These are phyloP conservation scores for Chlorella sp. DNA, from an alignment of 139 green algal species.

Conservation along the genomic window DNA sequence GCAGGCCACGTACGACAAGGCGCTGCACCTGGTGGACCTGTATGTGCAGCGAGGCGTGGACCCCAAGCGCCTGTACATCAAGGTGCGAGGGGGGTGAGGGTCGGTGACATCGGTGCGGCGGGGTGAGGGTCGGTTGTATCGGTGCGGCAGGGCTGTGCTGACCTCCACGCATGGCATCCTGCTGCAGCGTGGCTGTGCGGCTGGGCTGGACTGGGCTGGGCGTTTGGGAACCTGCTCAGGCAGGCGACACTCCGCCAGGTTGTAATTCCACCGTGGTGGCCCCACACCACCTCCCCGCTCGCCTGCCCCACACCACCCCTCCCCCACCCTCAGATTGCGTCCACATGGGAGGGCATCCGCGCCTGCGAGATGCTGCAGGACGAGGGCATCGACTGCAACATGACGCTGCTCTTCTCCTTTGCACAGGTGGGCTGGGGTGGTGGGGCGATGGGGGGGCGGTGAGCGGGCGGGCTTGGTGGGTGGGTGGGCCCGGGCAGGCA, in stretches of 20 bases:
- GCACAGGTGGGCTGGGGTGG: conserved; percentile 62
- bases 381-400: conserved; percentile 90
- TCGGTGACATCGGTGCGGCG: neutral
- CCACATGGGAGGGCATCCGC: conserved; percentile 88
- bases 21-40: conserved; percentile 74
- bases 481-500: neutral
- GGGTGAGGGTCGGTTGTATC: neutral
- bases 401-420: conserved; percentile 93
- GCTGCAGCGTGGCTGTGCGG: too few relatives aligned
- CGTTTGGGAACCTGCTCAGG: too few relatives aligned
- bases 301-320: neutral
- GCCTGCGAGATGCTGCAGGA: conserved; percentile 83
- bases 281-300: neutral
- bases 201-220: too few relatives aligned
- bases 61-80: conserved; percentile 60
- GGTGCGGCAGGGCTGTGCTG: too few relatives aligned
- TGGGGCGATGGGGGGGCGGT: neutral
- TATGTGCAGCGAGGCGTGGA: conserved; percentile 67
- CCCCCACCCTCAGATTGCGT: conserved; percentile 65
- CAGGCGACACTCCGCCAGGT: too few relatives aligned
- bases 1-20: conserved; percentile 74
- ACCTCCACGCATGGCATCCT: too few relatives aligned
- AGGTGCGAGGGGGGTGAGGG: conserved; percentile 24
- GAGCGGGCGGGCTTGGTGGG: neutral
- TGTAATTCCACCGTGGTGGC: too few relatives aligned